Evolutionary conservation across 2,329 filamentous ascomycete genomes (phyloP).

Genomic region (Botryotinia narcissicola): DNA sequence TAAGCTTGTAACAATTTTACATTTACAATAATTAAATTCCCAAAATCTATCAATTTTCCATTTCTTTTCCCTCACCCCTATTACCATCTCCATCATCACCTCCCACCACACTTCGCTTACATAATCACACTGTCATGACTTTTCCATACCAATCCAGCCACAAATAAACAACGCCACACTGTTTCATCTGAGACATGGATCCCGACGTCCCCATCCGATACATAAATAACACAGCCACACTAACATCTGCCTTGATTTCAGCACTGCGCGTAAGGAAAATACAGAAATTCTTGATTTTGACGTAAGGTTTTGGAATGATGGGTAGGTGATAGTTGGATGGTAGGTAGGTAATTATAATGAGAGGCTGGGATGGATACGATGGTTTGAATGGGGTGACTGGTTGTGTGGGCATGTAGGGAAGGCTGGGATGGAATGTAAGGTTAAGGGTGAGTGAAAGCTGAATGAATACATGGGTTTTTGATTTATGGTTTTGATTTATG

Average conservation of each 20-base stretch:
- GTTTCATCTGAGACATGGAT: not conserved
- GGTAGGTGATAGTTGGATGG: not conserved
- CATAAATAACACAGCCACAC: not conserved
- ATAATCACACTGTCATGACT: not conserved
- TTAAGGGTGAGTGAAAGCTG: too few species aligned
- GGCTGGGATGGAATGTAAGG: not conserved
- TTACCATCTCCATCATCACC: not conserved
- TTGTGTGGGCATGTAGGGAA: not conserved
- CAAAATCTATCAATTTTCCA: not conserved
- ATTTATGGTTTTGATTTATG: not conserved
- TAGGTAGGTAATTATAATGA: not conserved
- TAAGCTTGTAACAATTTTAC: too few species aligned
- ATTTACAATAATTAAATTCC: too few species aligned
- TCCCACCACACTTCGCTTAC: not conserved
- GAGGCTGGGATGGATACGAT: not conserved
- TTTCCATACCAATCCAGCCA: not conserved
- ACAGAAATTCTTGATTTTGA: not conserved
- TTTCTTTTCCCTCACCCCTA: not conserved
- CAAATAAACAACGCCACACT: not conserved
- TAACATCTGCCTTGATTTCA: not conserved
- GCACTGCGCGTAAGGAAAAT: not conserved
- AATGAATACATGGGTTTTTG: not conserved
- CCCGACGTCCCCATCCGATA: not conserved
- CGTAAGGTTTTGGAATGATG: not conserved
- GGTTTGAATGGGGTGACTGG: not conserved